Evolutionary conservation across 257 asterid genomes (phyloP).

Genomic region (Nyctanthes arbortristis): DNA sequence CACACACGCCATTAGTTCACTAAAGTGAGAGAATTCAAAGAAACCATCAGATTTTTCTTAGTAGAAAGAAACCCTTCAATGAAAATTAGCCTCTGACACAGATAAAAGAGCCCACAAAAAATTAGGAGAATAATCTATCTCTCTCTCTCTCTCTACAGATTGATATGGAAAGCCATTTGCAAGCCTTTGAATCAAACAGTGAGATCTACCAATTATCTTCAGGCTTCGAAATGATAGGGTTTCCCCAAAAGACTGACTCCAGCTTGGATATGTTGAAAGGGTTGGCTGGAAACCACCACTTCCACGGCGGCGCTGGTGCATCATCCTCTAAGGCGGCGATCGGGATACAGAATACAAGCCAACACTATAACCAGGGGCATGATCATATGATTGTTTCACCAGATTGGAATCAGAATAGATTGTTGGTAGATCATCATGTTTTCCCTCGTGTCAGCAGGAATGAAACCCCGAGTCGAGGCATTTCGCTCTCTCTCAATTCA

Average conservation of each 20-base stretch:
- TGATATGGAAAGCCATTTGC: conserved; percentile 41
- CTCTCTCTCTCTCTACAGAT: too few species aligned
- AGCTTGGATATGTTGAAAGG: conserved; percentile 43
- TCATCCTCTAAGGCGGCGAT: conserved; percentile 40
- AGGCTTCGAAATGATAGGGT: conserved; percentile 69
- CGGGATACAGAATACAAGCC: conserved; percentile 25
- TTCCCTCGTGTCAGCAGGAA: conserved; percentile 70
- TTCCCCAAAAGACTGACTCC: conserved; percentile 29
- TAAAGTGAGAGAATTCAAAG: too few species aligned
- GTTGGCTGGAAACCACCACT: conserved; percentile 23
- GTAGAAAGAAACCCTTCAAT: too few species aligned
- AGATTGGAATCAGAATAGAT: conserved; percentile 23
- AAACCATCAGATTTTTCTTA: too few species aligned
- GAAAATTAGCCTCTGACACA: conserved; percentile 51
- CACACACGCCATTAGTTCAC: too few species aligned
- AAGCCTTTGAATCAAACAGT: conserved; percentile 30
- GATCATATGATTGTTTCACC: conserved; percentile 31
- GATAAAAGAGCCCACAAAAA: conserved; percentile 28
- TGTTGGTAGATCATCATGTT: conserved; percentile 39
- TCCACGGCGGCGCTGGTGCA: conserved; percentile 14
- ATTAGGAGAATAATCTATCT: too few species aligned
- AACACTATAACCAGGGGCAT: conserved; percentile 15
- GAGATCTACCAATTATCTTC: conserved; percentile 61
- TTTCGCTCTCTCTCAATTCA: conserved; percentile 71
- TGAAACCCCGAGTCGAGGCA: conserved; percentile 59